Percentiles rank a stretch among this genome's conserved stretches.
Conservation (phyloP, 1,284 basidiomycete genomes). For the Cystobasidium slooffiae region DNA sequence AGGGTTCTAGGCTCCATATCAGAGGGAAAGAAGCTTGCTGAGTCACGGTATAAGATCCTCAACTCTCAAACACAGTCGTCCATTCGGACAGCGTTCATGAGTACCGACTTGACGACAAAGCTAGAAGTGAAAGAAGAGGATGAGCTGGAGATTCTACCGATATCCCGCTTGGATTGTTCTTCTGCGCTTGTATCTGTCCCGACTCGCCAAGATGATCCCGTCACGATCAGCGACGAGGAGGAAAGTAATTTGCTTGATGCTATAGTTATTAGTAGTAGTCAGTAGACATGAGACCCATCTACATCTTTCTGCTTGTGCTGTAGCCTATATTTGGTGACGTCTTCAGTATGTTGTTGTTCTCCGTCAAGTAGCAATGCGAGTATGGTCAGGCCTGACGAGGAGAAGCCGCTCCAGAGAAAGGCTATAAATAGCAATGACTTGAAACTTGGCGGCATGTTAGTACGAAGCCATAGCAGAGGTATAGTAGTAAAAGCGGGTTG, state of each 20-base stretch:
- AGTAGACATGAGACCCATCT: background rate
- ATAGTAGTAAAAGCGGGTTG: conserved; percentile 11
- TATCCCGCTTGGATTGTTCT: background rate
- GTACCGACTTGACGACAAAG: background rate
- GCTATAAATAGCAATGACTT: too few species aligned
- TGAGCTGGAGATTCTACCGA: background rate
- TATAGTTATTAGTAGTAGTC: conserved; percentile 27
- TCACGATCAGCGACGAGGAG: background rate
- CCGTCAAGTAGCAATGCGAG: background rate
- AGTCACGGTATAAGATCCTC: conserved; percentile 26
- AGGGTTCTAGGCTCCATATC: conserved; percentile 41
- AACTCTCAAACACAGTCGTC: conserved; percentile 32
- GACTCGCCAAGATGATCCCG: background rate
- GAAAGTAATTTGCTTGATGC: background rate
- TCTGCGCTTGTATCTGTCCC: background rate
- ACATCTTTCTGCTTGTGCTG: background rate
- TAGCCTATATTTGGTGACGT: background rate
- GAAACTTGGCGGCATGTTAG: too few species aligned
- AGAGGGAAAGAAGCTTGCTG: conserved; percentile 38
- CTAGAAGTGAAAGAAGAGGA: conserved; percentile 4
- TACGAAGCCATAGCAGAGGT: background rate
- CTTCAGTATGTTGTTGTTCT: background rate
- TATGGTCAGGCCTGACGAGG: too few species aligned
- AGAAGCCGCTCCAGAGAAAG: too few species aligned
- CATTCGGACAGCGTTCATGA: conserved; percentile 20